Evolutionary conservation across 148 eudicot species (phyloP).

Genomic region (Vaccinium darrowii): DNA sequence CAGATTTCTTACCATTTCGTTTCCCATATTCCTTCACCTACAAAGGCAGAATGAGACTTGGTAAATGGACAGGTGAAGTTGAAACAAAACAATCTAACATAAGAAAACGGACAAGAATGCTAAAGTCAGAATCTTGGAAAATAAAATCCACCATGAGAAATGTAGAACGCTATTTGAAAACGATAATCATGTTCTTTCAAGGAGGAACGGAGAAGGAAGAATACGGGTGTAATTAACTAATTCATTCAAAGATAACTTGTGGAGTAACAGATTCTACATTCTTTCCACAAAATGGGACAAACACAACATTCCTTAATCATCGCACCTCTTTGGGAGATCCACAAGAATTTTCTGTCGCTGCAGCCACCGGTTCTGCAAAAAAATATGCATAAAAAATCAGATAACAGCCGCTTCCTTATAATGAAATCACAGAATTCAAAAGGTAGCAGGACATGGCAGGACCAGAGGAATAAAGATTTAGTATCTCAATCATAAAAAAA

Average conservation of each 20-base stretch:
- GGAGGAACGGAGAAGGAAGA: not conserved
- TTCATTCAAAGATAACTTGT: not conserved
- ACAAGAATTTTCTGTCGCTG: conserved; percentile 31
- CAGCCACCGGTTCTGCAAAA: conserved; percentile 41
- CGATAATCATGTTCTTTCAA: not conserved
- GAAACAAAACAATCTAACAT: not conserved
- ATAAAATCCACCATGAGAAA: not conserved
- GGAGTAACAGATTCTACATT: not conserved
- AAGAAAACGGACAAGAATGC: not conserved
- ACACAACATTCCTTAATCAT: not conserved
- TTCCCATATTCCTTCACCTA: conserved; percentile 56
- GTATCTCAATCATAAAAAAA: not conserved
- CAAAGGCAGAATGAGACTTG: conserved; percentile 8
- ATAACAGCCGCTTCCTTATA: not conserved
- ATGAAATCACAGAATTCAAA: not conserved
- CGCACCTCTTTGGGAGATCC: conserved; percentile 74
- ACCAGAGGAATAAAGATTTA: not conserved
- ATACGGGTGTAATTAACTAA: not conserved
- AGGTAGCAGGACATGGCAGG: not conserved
- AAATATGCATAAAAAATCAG: not conserved
- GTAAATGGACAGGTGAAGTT: not conserved
- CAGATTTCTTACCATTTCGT: conserved; percentile 35
- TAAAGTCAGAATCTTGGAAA: not conserved
- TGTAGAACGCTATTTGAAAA: not conserved
- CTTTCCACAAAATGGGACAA: not conserved